Conservation (phyloP, 2,329 filamentous ascomycete genomes). For the Aspergillus spinulosporus region DNA sequence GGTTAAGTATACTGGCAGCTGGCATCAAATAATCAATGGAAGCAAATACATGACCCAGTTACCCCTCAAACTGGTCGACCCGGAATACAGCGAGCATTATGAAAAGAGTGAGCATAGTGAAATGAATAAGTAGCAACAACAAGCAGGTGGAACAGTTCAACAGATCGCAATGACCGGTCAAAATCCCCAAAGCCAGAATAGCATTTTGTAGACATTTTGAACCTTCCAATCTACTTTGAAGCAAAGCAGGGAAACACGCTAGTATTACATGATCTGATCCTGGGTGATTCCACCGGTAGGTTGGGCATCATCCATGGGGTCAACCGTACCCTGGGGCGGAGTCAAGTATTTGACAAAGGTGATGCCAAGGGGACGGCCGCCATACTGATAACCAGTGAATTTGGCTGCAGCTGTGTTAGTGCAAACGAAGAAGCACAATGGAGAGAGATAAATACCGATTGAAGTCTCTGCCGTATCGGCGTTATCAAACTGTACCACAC, state of each 20-base stretch:
- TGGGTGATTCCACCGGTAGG: conserved; percentile 74
- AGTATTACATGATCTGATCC: conserved; percentile 88
- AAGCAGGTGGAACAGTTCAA: conserved; percentile 10
- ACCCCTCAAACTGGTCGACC: conserved; percentile 14
- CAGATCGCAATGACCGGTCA: conserved; percentile 6
- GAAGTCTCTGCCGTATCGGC: conserved; percentile 85
- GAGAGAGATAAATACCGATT: conserved; percentile 58
- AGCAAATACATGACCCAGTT: conserved; percentile 10
- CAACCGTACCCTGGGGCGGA: conserved; percentile 57
- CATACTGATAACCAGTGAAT: conserved; percentile 97
- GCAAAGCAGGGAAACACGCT: conserved; percentile 12
- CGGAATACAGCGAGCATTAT: conserved; percentile 8
- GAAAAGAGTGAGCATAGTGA: not conserved
- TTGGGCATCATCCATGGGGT: conserved; percentile 81
- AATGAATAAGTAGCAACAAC: conserved; percentile 2
- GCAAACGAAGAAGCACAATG: not conserved
- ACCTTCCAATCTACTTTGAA: conserved; percentile 3
- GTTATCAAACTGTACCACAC: conserved; percentile 91
- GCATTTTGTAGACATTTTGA: conserved; percentile 20
- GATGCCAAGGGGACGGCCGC: conserved; percentile 86
- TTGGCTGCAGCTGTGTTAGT: conserved; percentile 60
- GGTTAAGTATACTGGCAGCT: not conserved
- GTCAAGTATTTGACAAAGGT: conserved; percentile 93
- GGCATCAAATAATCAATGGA: not conserved
- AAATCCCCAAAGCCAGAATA: conserved; percentile 1